These are phyloP conservation scores for Monilinia aucupariae DNA, from an alignment of 2,329 filamentous ascomycete genomes.

Conservation along the genomic window DNA sequence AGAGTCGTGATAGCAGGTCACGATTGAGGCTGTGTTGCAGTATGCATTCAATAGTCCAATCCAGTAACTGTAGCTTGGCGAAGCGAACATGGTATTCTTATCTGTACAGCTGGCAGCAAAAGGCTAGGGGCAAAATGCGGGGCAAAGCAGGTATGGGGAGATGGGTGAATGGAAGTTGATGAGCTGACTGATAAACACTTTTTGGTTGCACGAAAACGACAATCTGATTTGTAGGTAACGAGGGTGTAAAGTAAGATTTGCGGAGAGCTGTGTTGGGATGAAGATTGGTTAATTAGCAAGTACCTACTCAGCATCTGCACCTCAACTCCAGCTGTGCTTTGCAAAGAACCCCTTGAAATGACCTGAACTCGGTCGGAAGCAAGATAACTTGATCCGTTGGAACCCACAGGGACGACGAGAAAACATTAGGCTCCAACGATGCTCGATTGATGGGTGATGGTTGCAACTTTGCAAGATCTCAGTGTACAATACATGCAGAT, in stretches of 20 bases:
- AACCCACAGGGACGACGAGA: neutral
- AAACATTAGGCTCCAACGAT: conserved; percentile 13
- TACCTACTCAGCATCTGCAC: conserved; percentile 2
- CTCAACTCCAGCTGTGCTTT: conserved; percentile 9
- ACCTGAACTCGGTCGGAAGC: conserved; percentile 1
- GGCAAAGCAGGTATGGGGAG: conserved; percentile 10
- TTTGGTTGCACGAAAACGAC: conserved; percentile 6
- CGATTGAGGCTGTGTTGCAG: conserved; percentile 15
- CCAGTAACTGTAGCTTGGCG: neutral
- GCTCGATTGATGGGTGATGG: neutral
- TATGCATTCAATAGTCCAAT: conserved; percentile 10
- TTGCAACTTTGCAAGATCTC: conserved; percentile 17
- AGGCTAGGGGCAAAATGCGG: conserved; percentile 13
- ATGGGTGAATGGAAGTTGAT: conserved; percentile 6
- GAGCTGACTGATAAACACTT: conserved; percentile 5
- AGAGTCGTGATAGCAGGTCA: conserved; percentile 1
- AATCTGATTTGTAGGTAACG: neutral
- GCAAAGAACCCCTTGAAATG: neutral
- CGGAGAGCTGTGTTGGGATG: conserved; percentile 12
- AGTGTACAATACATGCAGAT: neutral
- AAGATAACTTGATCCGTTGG: neutral
- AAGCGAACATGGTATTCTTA: neutral
- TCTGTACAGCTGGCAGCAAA: conserved; percentile 8
- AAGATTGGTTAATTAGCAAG: conserved; percentile 5
- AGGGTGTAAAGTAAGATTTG: conserved; percentile 7